These are phyloP conservation scores for Phytophthora podocarpi DNA, from an alignment of 352 stramenopile species.

Conservation along the genomic window DNA sequence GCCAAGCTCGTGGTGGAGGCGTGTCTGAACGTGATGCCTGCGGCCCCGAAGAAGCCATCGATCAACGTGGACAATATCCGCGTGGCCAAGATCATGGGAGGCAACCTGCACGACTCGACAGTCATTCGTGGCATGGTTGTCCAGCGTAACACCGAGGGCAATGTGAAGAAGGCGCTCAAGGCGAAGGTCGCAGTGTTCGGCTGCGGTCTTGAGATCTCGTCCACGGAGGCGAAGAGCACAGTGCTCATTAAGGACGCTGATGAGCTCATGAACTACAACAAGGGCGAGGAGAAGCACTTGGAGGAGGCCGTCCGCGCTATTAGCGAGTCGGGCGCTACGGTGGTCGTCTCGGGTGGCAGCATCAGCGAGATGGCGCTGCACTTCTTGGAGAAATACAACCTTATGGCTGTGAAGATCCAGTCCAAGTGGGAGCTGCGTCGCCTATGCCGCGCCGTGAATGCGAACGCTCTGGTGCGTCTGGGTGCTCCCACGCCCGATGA, in stretches of 20 bases:
- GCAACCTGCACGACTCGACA: constrained; percentile 94
- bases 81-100: constrained; percentile 97
- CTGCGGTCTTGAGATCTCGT: constrained; percentile 96
- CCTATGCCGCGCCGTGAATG: constrained; percentile 96
- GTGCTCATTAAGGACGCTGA: constrained; percentile 99
- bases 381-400: constrained; percentile 98
- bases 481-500: constrained; percentile 97
- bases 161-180: constrained; percentile 90
- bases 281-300: constrained; percentile 97
- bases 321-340: constrained; percentile 94
- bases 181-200: constrained; percentile 98
- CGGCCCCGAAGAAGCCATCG: constrained; percentile 78
- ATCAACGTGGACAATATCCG: constrained; percentile 99
- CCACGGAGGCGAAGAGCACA: constrained; percentile 98
- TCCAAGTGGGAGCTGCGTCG: constrained; percentile 99
- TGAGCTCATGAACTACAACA: constrained; percentile 99
- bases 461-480: constrained; percentile 97
- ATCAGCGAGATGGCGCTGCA: constrained; percentile 99
- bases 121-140: constrained; percentile 99
- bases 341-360: constrained; percentile 96
- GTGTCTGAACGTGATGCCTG: constrained; percentile 94
- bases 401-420: constrained; percentile 97
- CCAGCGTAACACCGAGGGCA: constrained; percentile 93
- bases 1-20: constrained; percentile 95
- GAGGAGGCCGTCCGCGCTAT: constrained; percentile 98